Evolutionary conservation across 345 rosid genomes (phyloP), one percentile per base, ranked within the genome.

Genomic region (Balakata baccata): DNA sequence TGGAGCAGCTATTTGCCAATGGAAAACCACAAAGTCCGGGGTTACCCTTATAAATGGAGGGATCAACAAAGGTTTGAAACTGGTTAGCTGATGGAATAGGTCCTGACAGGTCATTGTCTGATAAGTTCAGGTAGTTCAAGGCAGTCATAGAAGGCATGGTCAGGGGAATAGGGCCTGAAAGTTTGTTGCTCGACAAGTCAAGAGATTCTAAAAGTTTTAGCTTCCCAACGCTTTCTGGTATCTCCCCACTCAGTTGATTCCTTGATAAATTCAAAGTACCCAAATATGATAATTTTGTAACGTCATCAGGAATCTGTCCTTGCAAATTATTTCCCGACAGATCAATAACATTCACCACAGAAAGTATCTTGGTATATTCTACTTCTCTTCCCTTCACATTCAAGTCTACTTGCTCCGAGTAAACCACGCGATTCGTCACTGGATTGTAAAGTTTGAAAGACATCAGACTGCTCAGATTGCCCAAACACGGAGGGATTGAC

Each of bases 71-170:
- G 14, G 65, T 70, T 25, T 38, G 76, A 11, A 82, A 46, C 47
- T 75, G 74, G 58, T 69, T 76, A 3, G 71, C 41, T 14, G 56
- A 22, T 52, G 82, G 80, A 51, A 79, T 78, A 47, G 41, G 49
- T 13, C 85, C 85, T 3, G 76, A 78, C 5, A 82, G 66, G 37
- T 64, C 43, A 38, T 82, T 73, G n/a, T 73, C 22, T n/a, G 85
- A 79, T 49, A 79, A 52, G 68, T 73, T 62, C 69, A 79, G 47
- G 57, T 47, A 52, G 53, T 54, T 69, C 78, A 82, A 41, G 50
- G 71, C 71, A 38, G 29, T 71, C 20, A 79, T 47, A n/a, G 76
- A 46, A 66, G 70, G 17, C 76, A 80, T 61, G 74, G 76, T 64
- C 37, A 14, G 20, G 1, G 83, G 75, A 41, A 77, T 69, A 11